Evolutionary conservation across 768 basidiomycete genomes (phyloP), one percentile per base, ranked within the genome.

Genomic region (Amanita rimosa): DNA sequence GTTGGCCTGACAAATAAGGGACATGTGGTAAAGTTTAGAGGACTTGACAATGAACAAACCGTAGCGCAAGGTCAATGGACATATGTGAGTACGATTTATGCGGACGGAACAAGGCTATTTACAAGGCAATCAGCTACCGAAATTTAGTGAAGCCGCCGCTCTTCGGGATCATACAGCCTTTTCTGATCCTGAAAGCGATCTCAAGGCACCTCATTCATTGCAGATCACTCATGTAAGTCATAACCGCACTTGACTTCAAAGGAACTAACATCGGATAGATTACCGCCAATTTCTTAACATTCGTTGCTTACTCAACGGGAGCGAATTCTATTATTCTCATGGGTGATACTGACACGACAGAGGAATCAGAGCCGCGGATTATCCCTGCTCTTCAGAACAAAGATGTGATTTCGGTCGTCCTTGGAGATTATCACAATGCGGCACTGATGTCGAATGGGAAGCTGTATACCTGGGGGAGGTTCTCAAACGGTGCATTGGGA

Each of bases 341-440:
- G 62, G 90, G 88, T 34, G 66, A 76, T 39, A 67, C 64, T 11
- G 60, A 68, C n/a, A 77, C 75, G 6, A 55, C 66, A 31, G 50
- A 66, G 10, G 62, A 64, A 17, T 68, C 66, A 13, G 56, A 59
- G 50, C 88, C 85, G n/a, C 71, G 67, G 29, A 68, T 91, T 50
- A 70, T 87, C 3, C 81, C 85, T 1, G 76, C 73, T 29, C 67
- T 98, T 24, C 91, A 96, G 57, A 74, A 85, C 55, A 76, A 68
- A 54, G 70, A 74, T 33, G 78, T 97, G 47, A 94, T 97, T 52
- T 88, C 89, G 44, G 81, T 95, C 48, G 83, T 84, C 11, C 73
- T 92, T 44, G 95, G 95, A 4, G 95, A 98, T 64, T 96, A 94
- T 62, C 95, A 98, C 67, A 81, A 73, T 59, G 87, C 80, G 31